A percentile compares a stretch with the other conserved stretches of the same genome.
These are phyloP conservation scores for Populus alba DNA, from an alignment of 345 rosid genomes.

Conservation along the genomic window DNA sequence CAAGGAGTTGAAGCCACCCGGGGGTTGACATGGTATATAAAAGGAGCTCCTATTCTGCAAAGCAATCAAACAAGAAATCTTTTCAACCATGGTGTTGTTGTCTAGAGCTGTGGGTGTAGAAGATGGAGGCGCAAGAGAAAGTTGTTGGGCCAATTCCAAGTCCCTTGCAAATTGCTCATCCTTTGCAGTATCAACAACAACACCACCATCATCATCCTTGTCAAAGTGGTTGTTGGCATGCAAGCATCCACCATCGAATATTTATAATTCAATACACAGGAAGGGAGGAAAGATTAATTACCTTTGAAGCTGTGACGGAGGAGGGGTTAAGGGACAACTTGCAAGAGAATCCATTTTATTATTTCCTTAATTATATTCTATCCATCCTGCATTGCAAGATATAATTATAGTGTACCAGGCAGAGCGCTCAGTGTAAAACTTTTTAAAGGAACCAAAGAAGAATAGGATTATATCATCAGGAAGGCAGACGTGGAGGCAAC, in stretches of 20 bases:
- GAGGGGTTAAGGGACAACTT: slow-evolving; percentile 49
- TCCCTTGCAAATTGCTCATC: slow-evolving; percentile 29
- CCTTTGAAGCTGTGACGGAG: slow-evolving; percentile 32
- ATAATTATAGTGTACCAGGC: neutral
- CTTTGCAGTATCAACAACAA: neutral
- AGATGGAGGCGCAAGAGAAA: slow-evolving; percentile 33
- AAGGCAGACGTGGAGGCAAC: neutral
- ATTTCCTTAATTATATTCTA: neutral
- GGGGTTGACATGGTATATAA: slow-evolving; percentile 27
- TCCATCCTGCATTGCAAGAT: neutral
- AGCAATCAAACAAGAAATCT: slow-evolving; percentile 34
- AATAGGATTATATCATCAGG: neutral
- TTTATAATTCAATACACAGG: neutral
- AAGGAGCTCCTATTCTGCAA: slow-evolving; percentile 44
- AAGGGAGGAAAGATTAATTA: neutral
- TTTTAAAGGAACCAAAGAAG: neutral
- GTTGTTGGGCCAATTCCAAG: slow-evolving; percentile 37
- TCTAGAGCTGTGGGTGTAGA: neutral
- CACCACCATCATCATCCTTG: slow-evolving; percentile 38
- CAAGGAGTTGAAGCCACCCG: slow-evolving; percentile 55
- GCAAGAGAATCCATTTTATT: slow-evolving; percentile 30
- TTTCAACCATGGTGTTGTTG: slow-evolving; percentile 11
- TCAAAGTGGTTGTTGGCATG: slow-evolving; percentile 77
- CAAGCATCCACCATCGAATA: slow-evolving; percentile 27
- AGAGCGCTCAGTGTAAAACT: neutral